A percentile compares a stretch with the other conserved stretches of the same genome.
Evolutionary conservation across 2,329 filamentous ascomycete genomes (phyloP).

Genomic region (Penicillium vulpinum): DNA sequence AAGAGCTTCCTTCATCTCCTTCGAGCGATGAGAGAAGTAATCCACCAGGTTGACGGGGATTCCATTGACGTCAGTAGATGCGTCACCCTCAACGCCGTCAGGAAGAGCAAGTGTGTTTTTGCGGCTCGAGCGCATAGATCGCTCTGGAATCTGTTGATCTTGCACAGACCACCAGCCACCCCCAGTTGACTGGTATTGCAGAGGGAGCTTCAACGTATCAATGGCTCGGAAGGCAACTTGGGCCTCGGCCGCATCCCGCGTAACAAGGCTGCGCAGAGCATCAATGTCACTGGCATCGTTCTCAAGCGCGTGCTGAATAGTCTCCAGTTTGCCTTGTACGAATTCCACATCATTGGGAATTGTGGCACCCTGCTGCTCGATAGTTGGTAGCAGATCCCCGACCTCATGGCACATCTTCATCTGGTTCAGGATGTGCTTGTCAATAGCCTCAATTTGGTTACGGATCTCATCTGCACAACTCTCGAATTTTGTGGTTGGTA

Average conservation of each 20-base stretch:
- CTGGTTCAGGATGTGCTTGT: conserved; percentile 76
- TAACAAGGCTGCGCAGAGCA: conserved; percentile 56
- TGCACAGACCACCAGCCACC: conserved; percentile 43
- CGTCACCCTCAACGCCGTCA: conserved; percentile 45
- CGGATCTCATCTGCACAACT: conserved; percentile 83
- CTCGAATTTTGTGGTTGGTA: conserved; percentile 86
- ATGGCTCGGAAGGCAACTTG: conserved; percentile 71
- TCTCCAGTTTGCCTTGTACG: conserved; percentile 61
- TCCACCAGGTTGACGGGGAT: conserved; percentile 61
- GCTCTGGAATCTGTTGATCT: conserved; percentile 42
- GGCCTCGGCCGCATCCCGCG: conserved; percentile 68
- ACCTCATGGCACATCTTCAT: conserved; percentile 73
- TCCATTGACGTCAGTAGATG: conserved; percentile 48
- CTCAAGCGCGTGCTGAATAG: conserved; percentile 62
- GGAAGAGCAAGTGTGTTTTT: conserved; percentile 50
- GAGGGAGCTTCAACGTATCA: conserved; percentile 71
- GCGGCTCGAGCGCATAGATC: conserved; percentile 41
- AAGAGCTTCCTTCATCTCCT: conserved; percentile 62
- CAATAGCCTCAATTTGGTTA: conserved; percentile 72
- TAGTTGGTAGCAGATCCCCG: conserved; percentile 66
- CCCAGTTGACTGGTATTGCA: conserved; percentile 58
- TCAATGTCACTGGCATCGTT: conserved; percentile 64
- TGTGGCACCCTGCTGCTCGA: conserved; percentile 63
- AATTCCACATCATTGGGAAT: conserved; percentile 67
- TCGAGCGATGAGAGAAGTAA: conserved; percentile 63